Base-by-base conservation (phyloP, 2,329 filamentous ascomycete genomes). In the Madurella mycetomatis region DNA sequence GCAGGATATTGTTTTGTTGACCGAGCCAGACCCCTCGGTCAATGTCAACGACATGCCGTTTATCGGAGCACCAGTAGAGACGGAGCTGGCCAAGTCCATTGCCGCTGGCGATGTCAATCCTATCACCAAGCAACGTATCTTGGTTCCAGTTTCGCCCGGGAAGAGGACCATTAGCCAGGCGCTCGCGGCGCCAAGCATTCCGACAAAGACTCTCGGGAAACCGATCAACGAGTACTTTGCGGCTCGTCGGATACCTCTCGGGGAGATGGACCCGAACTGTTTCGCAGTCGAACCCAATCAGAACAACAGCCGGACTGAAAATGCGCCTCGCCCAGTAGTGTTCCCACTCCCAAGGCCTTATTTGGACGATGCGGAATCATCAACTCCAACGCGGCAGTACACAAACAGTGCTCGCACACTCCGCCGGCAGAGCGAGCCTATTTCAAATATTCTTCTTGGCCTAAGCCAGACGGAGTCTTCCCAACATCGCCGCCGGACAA, bases 71-170 rank as follows among this genome's bases (percentile, higher is more conserved):
- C 78, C 83, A 61, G 81, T 95, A 43, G 84, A 88, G 32, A 74
- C 85, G 1, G 76, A 85, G 47, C 69, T 89, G 55, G 91, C 92
- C 8, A 76, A 78, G 48, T 85, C 83, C 5, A 86, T 99, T 55
- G 90, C 94, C 19, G 75, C 69, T 39, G 94, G 94, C 37, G 88
- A 96, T 62, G 71, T 96, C 44, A 87, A 97, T 68, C 94, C 94
- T 1, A 94, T 92, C 61, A 95, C 91, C 1, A 97, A 96, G 70
- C 69, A 85, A 56, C 79, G 77, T 17, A 81, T 84, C 17, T 49
- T 72, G n/a, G 57, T 77, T 41, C 63, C 70, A 8, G 61, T 66
- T 11, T 72, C 73, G 15, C 75, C 78, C 11, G 69, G 69, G 4
- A 71, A 72, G 53, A 67, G 70, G 49, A 72, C 72, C 54, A 71